A percentile compares a stretch with the other conserved stretches of the same genome.
These are phyloP conservation scores for Vitis hybrid DNA, from an alignment of 177 flowering plant species.

Conservation along the genomic window DNA sequence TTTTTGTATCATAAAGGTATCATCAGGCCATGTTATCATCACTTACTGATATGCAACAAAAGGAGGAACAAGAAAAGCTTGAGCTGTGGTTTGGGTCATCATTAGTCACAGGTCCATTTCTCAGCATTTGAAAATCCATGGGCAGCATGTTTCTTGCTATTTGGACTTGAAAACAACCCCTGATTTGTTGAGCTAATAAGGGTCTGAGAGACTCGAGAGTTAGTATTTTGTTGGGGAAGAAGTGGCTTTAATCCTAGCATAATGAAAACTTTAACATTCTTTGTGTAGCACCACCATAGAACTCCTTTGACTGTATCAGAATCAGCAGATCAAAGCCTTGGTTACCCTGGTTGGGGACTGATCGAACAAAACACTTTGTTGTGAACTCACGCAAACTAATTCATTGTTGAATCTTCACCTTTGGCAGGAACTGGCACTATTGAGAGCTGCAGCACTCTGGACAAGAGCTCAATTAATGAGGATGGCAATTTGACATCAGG, in stretches of 20 bases:
- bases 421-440: neutral
- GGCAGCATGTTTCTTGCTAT: conserved; percentile 24
- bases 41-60: neutral
- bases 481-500: neutral
- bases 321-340: conserved; percentile 1
- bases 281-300: conserved; percentile 15
- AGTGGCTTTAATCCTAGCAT: neutral
- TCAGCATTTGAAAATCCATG: conserved; percentile 22
- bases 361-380: neutral
- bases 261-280: neutral
- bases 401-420: neutral
- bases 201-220: neutral
- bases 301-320: conserved; percentile 19
- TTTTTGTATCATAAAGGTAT: conserved; percentile 18
- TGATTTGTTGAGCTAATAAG: conserved; percentile 4
- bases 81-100: conserved; percentile 19
- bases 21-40: conserved; percentile 15
- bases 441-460: neutral
- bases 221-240: neutral
- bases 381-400: neutral
- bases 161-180: conserved; percentile 11
- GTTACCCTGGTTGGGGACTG: neutral
- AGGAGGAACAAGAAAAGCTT: conserved; percentile 8
- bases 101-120: conserved; percentile 8
- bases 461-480: neutral